Percentiles rank a stretch among this genome's conserved stretches.
These are phyloP conservation scores for Saccharomycopsis microspora DNA, from an alignment of 805 yeast genomes.

Conservation along the genomic window DNA sequence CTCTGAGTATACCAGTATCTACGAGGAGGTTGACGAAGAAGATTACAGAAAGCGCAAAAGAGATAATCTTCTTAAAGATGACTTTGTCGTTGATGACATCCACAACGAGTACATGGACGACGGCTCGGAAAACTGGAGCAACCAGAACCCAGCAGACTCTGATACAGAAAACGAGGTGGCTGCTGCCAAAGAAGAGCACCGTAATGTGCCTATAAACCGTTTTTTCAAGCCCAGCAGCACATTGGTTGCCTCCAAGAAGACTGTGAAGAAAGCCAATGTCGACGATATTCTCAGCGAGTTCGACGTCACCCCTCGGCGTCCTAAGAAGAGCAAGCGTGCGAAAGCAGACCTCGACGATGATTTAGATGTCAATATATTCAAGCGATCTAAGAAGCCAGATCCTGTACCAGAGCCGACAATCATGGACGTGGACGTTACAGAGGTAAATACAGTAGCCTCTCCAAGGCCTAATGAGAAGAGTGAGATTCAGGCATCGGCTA, in stretches of 20 bases:
- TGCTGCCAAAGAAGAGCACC: slow-evolving; percentile 2
- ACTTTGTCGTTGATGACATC: slow-evolving; percentile 88
- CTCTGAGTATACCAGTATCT: slow-evolving; percentile 47
- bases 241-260: slow-evolving; percentile 15
- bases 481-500: neutral
- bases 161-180: slow-evolving; percentile 16
- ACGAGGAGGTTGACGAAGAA: slow-evolving; percentile 81
- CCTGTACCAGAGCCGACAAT: too few species aligned
- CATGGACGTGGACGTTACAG: too few species aligned
- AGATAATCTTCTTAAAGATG: slow-evolving; percentile 74
- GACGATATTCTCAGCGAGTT: slow-evolving; percentile 63
- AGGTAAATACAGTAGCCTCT: too few species aligned
- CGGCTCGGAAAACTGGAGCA: slow-evolving; percentile 79
- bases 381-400: slow-evolving; percentile 1
- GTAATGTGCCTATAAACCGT: slow-evolving; percentile 37
- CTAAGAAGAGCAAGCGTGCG: neutral
- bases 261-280: slow-evolving; percentile 35
- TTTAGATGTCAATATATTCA: neutral
- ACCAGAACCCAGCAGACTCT: slow-evolving; percentile 20
- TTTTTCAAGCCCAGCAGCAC: slow-evolving; percentile 34
- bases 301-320: slow-evolving; percentile 19
- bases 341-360: neutral
- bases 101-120: slow-evolving; percentile 92
- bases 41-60: slow-evolving; percentile 68
- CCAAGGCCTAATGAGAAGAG: neutral